Percentiles rank a stretch among this genome's conserved stretches.
Conservation (phyloP, 257 asterid species). For the Haberlea rhodopensis region DNA sequence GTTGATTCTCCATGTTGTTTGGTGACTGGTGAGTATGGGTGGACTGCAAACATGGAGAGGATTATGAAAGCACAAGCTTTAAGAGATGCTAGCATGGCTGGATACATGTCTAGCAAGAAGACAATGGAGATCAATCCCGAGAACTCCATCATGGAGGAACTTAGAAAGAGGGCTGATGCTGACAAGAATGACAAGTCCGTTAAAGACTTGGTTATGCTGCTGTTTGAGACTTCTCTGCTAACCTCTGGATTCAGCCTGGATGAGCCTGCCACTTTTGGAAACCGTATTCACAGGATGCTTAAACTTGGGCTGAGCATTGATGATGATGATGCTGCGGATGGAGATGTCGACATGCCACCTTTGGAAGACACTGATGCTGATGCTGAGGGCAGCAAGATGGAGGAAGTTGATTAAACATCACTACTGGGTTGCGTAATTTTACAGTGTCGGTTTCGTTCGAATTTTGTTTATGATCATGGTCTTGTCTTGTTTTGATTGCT, state of each 20-base stretch:
- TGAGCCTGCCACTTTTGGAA: constrained; percentile 57
- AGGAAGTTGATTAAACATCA: constrained; percentile 48
- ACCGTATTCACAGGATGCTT: constrained; percentile 60
- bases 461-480: not conserved
- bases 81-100: constrained; percentile 60
- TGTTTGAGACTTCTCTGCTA: constrained; percentile 55
- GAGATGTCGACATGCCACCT: constrained; percentile 51
- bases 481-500: not conserved
- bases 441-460: no score
- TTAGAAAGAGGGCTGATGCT: constrained; percentile 57
- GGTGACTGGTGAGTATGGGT: constrained; percentile 61
- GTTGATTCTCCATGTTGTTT: constrained; percentile 63
- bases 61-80: constrained; percentile 41
- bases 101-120: constrained; percentile 61
- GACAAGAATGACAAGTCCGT: constrained; percentile 59
- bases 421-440: not conserved
- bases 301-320: constrained; percentile 61
- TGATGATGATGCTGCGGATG: constrained; percentile 49
- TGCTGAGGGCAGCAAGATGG: constrained; percentile 72
- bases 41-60: constrained; percentile 36
- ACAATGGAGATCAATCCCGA: constrained; percentile 66
- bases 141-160: constrained; percentile 62
- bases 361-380: constrained; percentile 51
- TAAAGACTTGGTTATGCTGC: constrained; percentile 53
- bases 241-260: constrained; percentile 65